phyloP scores from a whole-genome alignment of 768 basidiomycete genomes.

The Cystofilobasidium macerans region DNA sequence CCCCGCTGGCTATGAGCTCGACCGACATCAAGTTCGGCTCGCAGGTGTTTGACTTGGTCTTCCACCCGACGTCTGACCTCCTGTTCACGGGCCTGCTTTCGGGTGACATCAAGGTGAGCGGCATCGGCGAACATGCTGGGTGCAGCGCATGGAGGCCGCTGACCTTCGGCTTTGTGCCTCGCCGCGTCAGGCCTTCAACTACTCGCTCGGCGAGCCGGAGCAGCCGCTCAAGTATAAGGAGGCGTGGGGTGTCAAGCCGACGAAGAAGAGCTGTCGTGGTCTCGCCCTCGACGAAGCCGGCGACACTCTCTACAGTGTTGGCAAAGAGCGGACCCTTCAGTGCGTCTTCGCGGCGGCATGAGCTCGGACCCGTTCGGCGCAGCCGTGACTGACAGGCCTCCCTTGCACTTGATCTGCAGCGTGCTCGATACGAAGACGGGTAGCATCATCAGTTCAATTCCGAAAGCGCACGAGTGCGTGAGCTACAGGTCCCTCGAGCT shows the following conservation, averaged over 20 bases:
- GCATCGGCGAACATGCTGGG: no score
- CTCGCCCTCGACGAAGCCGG: conserved; percentile 61
- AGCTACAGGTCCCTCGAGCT: conserved; percentile 11
- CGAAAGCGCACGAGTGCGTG: conserved; percentile 59
- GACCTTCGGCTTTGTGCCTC: background rate
- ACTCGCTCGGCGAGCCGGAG: conserved; percentile 49
- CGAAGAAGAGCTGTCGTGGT: conserved; percentile 72
- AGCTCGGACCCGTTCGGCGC: background rate
- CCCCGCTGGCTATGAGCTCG: conserved; percentile 35
- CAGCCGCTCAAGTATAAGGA: conserved; percentile 39
- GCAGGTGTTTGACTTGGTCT: conserved; percentile 80
- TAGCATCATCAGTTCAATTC: conserved; percentile 44
- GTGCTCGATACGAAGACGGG: conserved; percentile 41
- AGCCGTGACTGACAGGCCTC: background rate
- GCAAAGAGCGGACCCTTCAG: conserved; percentile 70
- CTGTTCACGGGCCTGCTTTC: conserved; percentile 63
- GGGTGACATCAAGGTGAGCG: conserved; percentile 53
- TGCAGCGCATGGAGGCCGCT: no score
- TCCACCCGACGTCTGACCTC: conserved; percentile 62
- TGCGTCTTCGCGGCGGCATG: conserved; percentile 41
- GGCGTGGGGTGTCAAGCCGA: conserved; percentile 57
- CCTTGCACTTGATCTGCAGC: background rate
- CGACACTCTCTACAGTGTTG: conserved; percentile 58
- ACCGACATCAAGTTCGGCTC: conserved; percentile 58
- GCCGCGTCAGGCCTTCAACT: conserved; percentile 49